phyloP scores from a whole-genome alignment of 1,284 basidiomycete species.

The Moesziomyces parantarcticus region DNA sequence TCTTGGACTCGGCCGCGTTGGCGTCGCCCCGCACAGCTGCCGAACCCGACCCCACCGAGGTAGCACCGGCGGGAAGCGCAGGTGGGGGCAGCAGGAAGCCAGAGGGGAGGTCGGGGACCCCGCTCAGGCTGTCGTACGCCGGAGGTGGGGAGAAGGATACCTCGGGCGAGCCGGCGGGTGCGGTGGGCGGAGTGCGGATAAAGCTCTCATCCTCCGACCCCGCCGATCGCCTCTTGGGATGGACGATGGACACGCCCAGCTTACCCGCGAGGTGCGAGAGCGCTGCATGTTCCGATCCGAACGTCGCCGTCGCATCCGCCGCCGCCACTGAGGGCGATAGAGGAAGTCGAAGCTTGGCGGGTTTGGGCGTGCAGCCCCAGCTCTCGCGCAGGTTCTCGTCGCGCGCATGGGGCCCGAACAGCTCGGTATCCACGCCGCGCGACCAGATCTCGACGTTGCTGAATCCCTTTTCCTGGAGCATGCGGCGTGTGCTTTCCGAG shows the following conservation, averaged over 20 bases:
- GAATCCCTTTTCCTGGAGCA: slow-evolving; percentile 71
- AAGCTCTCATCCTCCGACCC: slow-evolving; percentile 54
- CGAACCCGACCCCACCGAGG: slow-evolving; percentile 5
- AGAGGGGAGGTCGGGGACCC: slow-evolving; percentile 52
- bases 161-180: slow-evolving; percentile 54
- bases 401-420: slow-evolving; percentile 68
- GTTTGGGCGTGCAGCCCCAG: slow-evolving; percentile 69
- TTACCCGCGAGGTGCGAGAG: slow-evolving; percentile 48
- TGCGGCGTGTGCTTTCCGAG: slow-evolving; percentile 71
- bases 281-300: slow-evolving; percentile 35
- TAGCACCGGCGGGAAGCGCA: slow-evolving; percentile 26
- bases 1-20: slow-evolving; percentile 51
- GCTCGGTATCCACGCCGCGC: slow-evolving; percentile 63
- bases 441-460: slow-evolving; percentile 72
- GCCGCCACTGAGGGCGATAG: slow-evolving; percentile 51
- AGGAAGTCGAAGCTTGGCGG: slow-evolving; percentile 60
- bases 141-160: slow-evolving; percentile 63
- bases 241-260: slow-evolving; percentile 39
- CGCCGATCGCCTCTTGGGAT: slow-evolving; percentile 2
- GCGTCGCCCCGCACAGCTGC: slow-evolving; percentile 16
- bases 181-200: slow-evolving; percentile 69
- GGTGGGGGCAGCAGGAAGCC: slow-evolving; percentile 59
- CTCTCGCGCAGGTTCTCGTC: slow-evolving; percentile 68
- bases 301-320: slow-evolving; percentile 31
- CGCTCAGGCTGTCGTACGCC: slow-evolving; percentile 57